Evolutionary conservation across 129 eudicot genomes (phyloP).

Genomic region (Centrapalus pauciflorus): DNA sequence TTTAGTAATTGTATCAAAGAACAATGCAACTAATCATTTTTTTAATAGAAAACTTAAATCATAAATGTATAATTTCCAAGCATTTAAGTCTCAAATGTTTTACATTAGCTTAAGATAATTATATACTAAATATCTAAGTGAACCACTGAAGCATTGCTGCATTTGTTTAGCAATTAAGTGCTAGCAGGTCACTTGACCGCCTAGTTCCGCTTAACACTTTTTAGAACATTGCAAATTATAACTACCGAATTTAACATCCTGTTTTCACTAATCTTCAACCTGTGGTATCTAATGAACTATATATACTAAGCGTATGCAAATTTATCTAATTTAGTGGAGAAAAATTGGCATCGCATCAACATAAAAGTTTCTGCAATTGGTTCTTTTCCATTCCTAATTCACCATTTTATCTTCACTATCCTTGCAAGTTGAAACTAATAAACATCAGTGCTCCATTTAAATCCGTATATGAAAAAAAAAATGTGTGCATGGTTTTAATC

Average conservation of each 20-base stretch:
- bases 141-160: background rate
- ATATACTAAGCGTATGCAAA: no score
- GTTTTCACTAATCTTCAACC: background rate
- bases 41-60: background rate
- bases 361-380: background rate
- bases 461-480: background rate
- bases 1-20: slow-evolving; percentile 1
- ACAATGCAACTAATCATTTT: background rate
- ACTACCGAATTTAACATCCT: background rate
- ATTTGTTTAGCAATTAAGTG: background rate
- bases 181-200: background rate
- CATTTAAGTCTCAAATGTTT: background rate
- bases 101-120: background rate
- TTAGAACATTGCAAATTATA: background rate
- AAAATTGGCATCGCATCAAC: background rate
- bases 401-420: background rate
- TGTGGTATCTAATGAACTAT: no score
- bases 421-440: background rate
- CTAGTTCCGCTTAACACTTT: background rate
- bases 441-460: background rate
- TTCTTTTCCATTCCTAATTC: no score
- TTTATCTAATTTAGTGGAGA: background rate
- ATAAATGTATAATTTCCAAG: background rate
- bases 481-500: background rate
- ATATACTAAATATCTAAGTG: background rate